A percentile compares a stretch with the other conserved stretches of the same genome.
Evolutionary conservation across 1,139 yeast species (phyloP).

Genomic region (Geotrichum europaeum): DNA sequence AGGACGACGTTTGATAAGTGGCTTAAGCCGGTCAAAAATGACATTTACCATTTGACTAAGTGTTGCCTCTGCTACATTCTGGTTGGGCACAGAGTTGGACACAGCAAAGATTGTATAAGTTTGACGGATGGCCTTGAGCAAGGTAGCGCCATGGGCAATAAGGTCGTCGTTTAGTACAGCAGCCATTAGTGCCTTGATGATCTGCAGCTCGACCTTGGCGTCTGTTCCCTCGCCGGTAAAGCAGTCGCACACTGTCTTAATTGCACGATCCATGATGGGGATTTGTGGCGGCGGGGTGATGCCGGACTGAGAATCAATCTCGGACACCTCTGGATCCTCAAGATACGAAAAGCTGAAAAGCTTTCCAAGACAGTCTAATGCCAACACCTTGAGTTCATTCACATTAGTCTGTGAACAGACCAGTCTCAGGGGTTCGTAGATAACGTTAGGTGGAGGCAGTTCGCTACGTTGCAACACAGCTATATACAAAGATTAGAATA

Average conservation of each 20-base stretch:
- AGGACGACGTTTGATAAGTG: conserved; percentile 12
- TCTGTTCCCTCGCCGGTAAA: conserved; percentile 92
- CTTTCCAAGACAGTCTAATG: conserved; percentile 62
- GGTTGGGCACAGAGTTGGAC: conserved; percentile 75
- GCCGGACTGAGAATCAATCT: conserved; percentile 33
- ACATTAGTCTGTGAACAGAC: conserved; percentile 50
- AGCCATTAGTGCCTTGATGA: conserved; percentile 83
- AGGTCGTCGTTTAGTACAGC: conserved; percentile 73
- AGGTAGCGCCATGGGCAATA: conserved; percentile 86
- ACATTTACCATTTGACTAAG: conserved; percentile 85
- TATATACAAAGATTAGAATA: conserved; percentile 20
- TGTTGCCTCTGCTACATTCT: conserved; percentile 92
- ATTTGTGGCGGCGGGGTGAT: conserved; percentile 51
- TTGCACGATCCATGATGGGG: conserved; percentile 72
- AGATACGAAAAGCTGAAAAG: conserved; percentile 58
- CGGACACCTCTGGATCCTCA: conserved; percentile 44
- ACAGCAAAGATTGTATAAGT: conserved; percentile 87
- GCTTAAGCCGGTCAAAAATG: conserved; percentile 68
- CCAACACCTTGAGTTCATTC: conserved; percentile 47
- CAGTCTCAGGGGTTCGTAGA: conserved; percentile 58
- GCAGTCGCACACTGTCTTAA: conserved; percentile 76
- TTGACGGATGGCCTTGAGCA: conserved; percentile 86
- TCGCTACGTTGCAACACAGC: conserved; percentile 24
- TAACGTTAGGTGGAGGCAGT: conserved; percentile 41
- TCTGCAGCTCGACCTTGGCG: conserved; percentile 81